Base-by-base conservation (phyloP, 1,139 yeast species). In the Pichia sp. region DNA sequence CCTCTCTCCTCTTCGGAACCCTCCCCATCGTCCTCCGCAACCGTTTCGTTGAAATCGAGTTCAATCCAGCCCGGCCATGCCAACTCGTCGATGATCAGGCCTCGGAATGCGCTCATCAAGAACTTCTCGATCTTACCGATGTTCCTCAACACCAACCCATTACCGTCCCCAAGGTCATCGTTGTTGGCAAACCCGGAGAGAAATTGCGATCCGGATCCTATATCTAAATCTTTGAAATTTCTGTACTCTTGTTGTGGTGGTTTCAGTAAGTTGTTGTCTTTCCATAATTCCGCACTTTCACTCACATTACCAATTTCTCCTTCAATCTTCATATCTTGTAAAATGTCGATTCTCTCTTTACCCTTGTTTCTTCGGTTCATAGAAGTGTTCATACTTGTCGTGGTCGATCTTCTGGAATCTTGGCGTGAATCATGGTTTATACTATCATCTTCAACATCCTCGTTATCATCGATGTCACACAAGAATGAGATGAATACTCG, bases 1-100 rank as follows among this genome's bases (percentile, higher is more conserved):
- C n/a, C 36, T 24, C 15, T 20, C 4, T 28, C 18, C 5, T 24
- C 42, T 15, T 22, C 34, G 1, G 34, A 28, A 8, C 17, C 20
- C 4, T 43, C 52, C 4, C 43, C 44, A 7, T 53, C 61, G 7
- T 39, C 45, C 3, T 61, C 67, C 0, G 63, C 69, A 9, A 63
- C 72, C 4, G 59, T 65, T 14, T 70, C 77, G 47, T 65, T 68
- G 56, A 86, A 68, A 61, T 88, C 94, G 21, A 89, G 68, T 48
- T 95, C 88, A 20, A 93, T 76, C 98, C 98, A 94, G 41, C 95
- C 87, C 1, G 99, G 99, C 98, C 98, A 93, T 7, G 96, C 97
- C 6, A 91, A 69, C 62, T 93, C 99, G 48, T 85, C 90, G 45
- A 96, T 69, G 3, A 91, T 68, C 28, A 91, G 67, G 31, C 76